Conservation (phyloP, 2,329 filamentous ascomycete species). For the Amauroascus verrucosus region DNA sequence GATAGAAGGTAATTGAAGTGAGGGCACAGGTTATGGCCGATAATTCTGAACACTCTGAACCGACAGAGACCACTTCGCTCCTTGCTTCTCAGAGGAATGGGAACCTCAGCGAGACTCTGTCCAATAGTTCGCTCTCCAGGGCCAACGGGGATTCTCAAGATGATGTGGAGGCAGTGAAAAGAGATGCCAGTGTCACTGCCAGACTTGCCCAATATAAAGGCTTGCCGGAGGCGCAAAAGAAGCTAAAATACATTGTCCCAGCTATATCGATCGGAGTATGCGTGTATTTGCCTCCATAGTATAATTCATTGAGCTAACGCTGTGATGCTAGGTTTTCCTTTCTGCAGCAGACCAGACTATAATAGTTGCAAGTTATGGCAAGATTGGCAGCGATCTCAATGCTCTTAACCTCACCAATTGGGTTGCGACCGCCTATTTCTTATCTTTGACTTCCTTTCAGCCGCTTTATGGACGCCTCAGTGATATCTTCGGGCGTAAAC, state of each 20-base stretch:
- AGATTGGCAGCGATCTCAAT: conserved; percentile 64
- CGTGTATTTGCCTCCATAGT: conserved; percentile 3
- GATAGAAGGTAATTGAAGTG: background rate
- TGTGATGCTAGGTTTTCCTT: conserved; percentile 51
- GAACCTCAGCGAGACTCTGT: conserved; percentile 6
- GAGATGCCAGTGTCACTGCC: conserved; percentile 24
- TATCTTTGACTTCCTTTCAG: conserved; percentile 65
- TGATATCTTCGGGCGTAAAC: conserved; percentile 61
- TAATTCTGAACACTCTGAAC: background rate
- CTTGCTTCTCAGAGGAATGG: conserved; percentile 28
- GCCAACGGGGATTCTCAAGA: conserved; percentile 12
- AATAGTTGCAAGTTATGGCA: conserved; percentile 65
- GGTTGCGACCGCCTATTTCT: conserved; percentile 61
- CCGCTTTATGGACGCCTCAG: conserved; percentile 62
- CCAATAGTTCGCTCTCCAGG: conserved; percentile 16
- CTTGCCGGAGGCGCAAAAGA: conserved; percentile 40
- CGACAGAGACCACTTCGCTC: conserved; percentile 38
- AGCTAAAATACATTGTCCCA: conserved; percentile 50
- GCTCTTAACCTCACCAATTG: conserved; percentile 65
- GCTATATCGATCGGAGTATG: conserved; percentile 53
- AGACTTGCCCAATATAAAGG: conserved; percentile 34
- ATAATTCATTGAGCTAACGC: conserved; percentile 9
- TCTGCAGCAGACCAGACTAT: conserved; percentile 67
- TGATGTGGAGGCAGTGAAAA: conserved; percentile 21
- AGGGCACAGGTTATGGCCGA: background rate